Percentiles rank a stretch among this genome's conserved stretches.
Conservation (phyloP, 2,329 filamentous ascomycete species). For the Sarocladiaceae sp. region DNA sequence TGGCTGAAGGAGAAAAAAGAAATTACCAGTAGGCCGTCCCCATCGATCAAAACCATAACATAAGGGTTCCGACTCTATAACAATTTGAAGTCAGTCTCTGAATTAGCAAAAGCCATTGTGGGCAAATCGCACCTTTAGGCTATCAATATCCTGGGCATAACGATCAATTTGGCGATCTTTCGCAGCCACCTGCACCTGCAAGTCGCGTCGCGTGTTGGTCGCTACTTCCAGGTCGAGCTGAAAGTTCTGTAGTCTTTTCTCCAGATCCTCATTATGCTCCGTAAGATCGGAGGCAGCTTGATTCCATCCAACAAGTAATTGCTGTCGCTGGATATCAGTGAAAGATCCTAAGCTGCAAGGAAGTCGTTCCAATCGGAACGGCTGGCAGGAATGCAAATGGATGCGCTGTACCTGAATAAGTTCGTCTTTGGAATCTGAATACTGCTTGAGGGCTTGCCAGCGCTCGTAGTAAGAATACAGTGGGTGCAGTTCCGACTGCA, state of each 20-base stretch:
- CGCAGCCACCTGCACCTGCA: constrained; percentile 30
- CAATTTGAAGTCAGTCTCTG: neutral
- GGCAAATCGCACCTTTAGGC: constrained; percentile 37
- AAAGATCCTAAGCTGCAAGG: too few relatives aligned
- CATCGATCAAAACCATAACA: constrained; percentile 58
- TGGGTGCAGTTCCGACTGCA: constrained; percentile 3
- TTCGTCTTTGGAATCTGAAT: neutral
- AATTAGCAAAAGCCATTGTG: neutral
- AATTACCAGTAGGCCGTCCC: constrained; percentile 55
- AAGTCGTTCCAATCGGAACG: too few relatives aligned
- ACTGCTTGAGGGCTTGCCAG: neutral
- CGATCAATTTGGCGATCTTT: constrained; percentile 25
- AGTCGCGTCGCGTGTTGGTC: constrained; percentile 41
- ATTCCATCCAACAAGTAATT: constrained; percentile 1
- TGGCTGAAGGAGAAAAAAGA: neutral
- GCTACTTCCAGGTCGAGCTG: constrained; percentile 47
- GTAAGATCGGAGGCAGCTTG: neutral
- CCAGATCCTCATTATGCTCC: constrained; percentile 29
- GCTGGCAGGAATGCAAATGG: too few relatives aligned
- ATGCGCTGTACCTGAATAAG: constrained; percentile 5
- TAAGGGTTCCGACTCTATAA: constrained; percentile 52
- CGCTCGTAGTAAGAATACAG: constrained; percentile 3
- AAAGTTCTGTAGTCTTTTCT: constrained; percentile 41
- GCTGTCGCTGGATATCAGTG: neutral
- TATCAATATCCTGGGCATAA: constrained; percentile 37